Base-by-base conservation (phyloP, 2,329 filamentous ascomycete species). In the Amesomyces nigricolor region DNA sequence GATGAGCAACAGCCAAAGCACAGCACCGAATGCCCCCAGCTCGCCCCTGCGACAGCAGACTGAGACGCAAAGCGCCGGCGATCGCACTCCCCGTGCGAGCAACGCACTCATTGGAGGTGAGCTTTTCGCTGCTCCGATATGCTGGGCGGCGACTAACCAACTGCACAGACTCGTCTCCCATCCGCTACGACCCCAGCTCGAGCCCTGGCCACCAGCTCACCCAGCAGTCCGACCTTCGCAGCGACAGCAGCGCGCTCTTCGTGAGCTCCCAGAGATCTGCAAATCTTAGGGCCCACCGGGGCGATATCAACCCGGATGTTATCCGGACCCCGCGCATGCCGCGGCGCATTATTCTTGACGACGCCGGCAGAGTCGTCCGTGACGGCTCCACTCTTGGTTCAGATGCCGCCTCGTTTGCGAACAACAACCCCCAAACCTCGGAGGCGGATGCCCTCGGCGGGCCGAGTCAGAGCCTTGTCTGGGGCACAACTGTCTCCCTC, bases 401-500 rank as follows among this genome's bases (percentile, higher is more conserved):
- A 0, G 83, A 86, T 62, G 79, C 80, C 0, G 75, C 79, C 19
- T 82, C 82, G 0, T 85, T 83, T 63, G 75, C 77, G 37, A 83
- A 83, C 67, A 71, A 80, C 62, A 79, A 96, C 62, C 90, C 90
- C 0, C 87, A 87, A 60, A 96, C 91, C 6, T 96, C 92, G 2
- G 94, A 99, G 70, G 94, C 94, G 0, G 88, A 96, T 67, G 82
- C 80, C 1, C 81, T 96, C 40, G 92, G 91, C 39, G 94, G 91
- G 2, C 83, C 83, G 56, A 89, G 88, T 39, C 86, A 87, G 54
- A 85, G 87, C 63, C 83, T 95, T 56, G 92, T 99, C 61, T 99
- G 94, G 94, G 94, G 94, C 70, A 99, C 94, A 43, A 97, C 95
- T 39, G 89, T 99, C 48, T 96, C 92, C 5, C 87, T 99, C 51